These are phyloP conservation scores for Madurella fahalii DNA, from an alignment of 2,329 filamentous ascomycete genomes.

Conservation along the genomic window DNA sequence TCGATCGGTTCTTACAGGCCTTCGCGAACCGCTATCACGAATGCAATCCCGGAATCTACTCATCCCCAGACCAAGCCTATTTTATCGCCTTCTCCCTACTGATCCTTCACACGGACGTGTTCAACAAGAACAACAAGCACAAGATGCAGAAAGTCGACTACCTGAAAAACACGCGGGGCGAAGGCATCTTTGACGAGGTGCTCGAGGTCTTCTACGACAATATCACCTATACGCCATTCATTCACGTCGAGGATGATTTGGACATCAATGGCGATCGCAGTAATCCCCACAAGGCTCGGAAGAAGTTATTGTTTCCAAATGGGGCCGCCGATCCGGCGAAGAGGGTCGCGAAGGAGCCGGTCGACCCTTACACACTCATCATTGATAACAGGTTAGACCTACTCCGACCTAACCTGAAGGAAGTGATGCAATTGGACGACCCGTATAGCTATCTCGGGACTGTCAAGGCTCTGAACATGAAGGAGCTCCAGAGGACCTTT, in stretches of 20 bases:
- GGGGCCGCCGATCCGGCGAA: slow-evolving; percentile 60
- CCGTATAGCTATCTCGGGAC: slow-evolving; percentile 85
- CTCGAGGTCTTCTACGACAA: slow-evolving; percentile 98
- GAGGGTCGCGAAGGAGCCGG: slow-evolving; percentile 70
- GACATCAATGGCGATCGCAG: slow-evolving; percentile 74
- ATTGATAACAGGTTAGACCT: slow-evolving; percentile 82
- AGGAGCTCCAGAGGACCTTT: slow-evolving; percentile 80
- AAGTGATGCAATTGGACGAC: slow-evolving; percentile 90
- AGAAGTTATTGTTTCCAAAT: slow-evolving; percentile 64
- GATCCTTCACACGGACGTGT: slow-evolving; percentile 96
- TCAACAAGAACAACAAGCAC: slow-evolving; percentile 99
- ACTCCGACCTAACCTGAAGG: slow-evolving; percentile 78
- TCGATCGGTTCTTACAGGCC: slow-evolving; percentile 87
- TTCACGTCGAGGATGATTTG: slow-evolving; percentile 90
- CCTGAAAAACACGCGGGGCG: slow-evolving; percentile 86
- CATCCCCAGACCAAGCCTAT: slow-evolving; percentile 89
- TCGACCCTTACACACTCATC: slow-evolving; percentile 93
- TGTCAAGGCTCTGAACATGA: slow-evolving; percentile 69
- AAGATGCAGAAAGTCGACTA: slow-evolving; percentile 98
- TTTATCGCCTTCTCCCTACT: slow-evolving; percentile 96
- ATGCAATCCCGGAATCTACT: slow-evolving; percentile 95
- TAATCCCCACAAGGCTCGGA: slow-evolving; percentile 66
- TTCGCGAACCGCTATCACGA: slow-evolving; percentile 97
- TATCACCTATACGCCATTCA: slow-evolving; percentile 96
- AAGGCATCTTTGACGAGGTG: slow-evolving; percentile 90